These are phyloP conservation scores for Suhomyces canberraensis DNA, from an alignment of 805 yeast genomes.

Conservation along the genomic window DNA sequence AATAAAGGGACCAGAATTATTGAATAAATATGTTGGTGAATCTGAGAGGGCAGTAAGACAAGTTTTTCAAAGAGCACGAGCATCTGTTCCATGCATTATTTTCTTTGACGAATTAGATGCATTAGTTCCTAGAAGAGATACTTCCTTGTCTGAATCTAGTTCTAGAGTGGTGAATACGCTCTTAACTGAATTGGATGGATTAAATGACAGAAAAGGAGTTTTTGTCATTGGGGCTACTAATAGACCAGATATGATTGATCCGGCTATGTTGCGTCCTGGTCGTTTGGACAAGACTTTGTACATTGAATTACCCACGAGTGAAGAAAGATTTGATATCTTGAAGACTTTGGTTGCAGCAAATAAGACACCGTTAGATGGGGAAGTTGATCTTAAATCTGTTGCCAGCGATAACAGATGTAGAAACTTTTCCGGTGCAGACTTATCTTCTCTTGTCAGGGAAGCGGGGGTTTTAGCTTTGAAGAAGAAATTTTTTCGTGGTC, in stretches of 20 bases:
- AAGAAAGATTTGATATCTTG: constrained; percentile 79
- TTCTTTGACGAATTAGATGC: constrained; percentile 97
- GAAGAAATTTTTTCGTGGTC: constrained; percentile 57
- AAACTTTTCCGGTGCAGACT: constrained; percentile 94
- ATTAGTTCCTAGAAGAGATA: constrained; percentile 88
- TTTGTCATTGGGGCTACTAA: constrained; percentile 96
- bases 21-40: constrained; percentile 95
- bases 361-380: constrained; percentile 66
- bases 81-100: constrained; percentile 89
- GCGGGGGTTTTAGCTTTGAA: constrained; percentile 90
- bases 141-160: constrained; percentile 82
- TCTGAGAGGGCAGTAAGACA: constrained; percentile 92
- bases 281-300: constrained; percentile 89
- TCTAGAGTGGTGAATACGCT: constrained; percentile 93
- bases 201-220: constrained; percentile 88
- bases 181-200: constrained; percentile 91
- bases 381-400: constrained; percentile 58
- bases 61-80: constrained; percentile 87
- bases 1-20: constrained; percentile 91
- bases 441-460: constrained; percentile 86
- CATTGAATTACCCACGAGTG: constrained; percentile 80
- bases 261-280: constrained; percentile 97
- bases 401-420: constrained; percentile 78
- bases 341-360: constrained; percentile 68
- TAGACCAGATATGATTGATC: constrained; percentile 96